These are phyloP conservation scores for Apiotrichum mycotoxinovorans DNA, from an alignment of 1,284 basidiomycete species.

Conservation along the genomic window DNA sequence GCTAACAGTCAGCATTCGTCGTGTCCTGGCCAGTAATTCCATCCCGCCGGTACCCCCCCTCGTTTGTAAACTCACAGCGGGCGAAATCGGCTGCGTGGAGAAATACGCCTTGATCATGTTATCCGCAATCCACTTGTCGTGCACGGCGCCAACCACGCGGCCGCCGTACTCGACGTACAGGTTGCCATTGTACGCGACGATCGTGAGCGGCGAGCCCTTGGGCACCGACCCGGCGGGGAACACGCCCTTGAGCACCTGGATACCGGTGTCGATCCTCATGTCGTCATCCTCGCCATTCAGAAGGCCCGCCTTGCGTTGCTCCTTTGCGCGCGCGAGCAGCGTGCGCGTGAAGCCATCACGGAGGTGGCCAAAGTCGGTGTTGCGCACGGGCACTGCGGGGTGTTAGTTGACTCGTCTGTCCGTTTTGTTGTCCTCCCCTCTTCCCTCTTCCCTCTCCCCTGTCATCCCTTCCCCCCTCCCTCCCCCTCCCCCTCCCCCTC, in stretches of 20 bases:
- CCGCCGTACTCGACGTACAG: conserved; percentile 32
- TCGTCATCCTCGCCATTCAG: conserved; percentile 35
- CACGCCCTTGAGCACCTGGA: conserved; percentile 50
- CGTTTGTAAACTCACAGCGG: conserved; percentile 3
- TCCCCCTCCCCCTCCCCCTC: no score
- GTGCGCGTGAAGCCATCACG: conserved; percentile 56
- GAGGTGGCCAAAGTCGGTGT: conserved; percentile 56
- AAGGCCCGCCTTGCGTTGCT: conserved; percentile 32
- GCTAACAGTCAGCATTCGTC: conserved; percentile 16
- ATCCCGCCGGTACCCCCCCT: no score
- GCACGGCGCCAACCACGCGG: conserved; percentile 43
- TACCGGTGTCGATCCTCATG: conserved; percentile 37
- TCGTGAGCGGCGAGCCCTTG: conserved; percentile 51
- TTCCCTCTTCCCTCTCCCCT: no score
- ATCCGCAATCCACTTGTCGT: conserved; percentile 45
- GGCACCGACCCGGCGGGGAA: conserved; percentile 53
- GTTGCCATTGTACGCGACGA: conserved; percentile 35
- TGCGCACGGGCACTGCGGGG: conserved; percentile 52
- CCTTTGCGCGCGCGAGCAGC: conserved; percentile 52
- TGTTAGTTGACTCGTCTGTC: no score
- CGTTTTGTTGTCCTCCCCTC: no score
- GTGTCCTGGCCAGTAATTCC: no score
- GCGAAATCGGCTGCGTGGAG: conserved; percentile 47
- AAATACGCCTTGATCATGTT: conserved; percentile 52
- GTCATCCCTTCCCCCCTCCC: no score